A percentile compares a stretch with the other conserved stretches of the same genome.
phyloP scores from a whole-genome alignment of 306 rosid genomes.

The Sicyos edulis region DNA sequence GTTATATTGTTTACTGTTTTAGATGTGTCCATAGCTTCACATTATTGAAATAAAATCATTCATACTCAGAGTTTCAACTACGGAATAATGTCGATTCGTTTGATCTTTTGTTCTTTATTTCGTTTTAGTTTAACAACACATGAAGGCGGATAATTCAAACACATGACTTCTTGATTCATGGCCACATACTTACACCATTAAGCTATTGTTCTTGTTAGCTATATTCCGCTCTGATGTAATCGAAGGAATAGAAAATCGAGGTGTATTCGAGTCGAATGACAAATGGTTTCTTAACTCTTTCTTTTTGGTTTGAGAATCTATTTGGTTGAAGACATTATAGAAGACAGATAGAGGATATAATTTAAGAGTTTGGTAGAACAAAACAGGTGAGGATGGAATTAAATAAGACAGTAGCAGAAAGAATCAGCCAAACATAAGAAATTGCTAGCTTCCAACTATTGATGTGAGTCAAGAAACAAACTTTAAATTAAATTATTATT shows the following conservation, averaged over 20 bases:
- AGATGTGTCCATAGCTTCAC: slow-evolving; percentile 8
- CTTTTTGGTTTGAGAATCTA: not conserved
- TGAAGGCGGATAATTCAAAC: too few relatives aligned
- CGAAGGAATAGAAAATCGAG: not conserved
- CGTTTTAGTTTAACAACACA: too few relatives aligned
- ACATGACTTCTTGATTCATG: too few relatives aligned
- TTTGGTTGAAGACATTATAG: not conserved
- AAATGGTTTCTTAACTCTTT: not conserved
- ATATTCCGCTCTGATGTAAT: not conserved
- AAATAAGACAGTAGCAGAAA: not conserved
- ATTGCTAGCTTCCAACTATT: slow-evolving; percentile 4
- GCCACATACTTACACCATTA: too few relatives aligned
- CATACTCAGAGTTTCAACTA: not conserved
- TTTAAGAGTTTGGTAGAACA: not conserved
- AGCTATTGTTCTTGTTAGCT: too few relatives aligned
- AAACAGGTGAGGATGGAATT: not conserved
- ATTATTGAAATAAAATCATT: not conserved
- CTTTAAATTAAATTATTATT: too few relatives aligned
- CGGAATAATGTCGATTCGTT: not conserved
- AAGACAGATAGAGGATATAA: not conserved
- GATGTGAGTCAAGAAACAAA: too few relatives aligned
- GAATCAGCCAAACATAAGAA: slow-evolving; percentile 15
- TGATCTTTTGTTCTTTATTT: not conserved
- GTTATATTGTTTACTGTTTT: not conserved
- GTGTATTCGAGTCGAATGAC: not conserved